Evolutionary conservation across 1,284 basidiomycete genomes (phyloP), one percentile per base, ranked within the genome.

Genomic region (Takashimella koratensis): DNA sequence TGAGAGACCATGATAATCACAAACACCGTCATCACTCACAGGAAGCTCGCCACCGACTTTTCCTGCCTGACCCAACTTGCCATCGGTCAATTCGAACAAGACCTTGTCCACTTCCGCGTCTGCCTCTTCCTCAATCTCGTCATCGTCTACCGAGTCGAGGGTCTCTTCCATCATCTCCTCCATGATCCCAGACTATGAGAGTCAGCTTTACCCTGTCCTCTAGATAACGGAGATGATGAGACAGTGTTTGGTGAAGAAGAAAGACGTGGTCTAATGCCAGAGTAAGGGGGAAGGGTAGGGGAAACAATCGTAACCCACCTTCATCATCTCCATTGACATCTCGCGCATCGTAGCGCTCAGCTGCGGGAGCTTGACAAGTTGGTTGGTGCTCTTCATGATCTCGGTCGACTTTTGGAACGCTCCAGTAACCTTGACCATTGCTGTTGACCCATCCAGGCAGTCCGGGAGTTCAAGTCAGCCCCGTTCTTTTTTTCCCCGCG

Each of bases 291-390:
- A 36, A 36, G 30, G 16, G 16, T 8, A 36, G 30, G 30, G 30
- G 30, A 36, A 36, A 8, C 8, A 20, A 20, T 16, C 13, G 11
- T 56, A 46, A 49, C 73, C 21, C 56, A 88, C 91, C 83, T 98
- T 98, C 62, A 90, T 97, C 93, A 98, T 97, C 76, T 98, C 95
- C 84, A 93, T 90, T 66, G 87, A 90, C 92, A 98, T 95, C 69
- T 97, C 88, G 25, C 92, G 84, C 96, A 99, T 98, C 0, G 85
- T 83, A 60, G 86, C 86, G 71, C 86, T 89, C 51, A 98, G 84
- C 73, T 98, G 90, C 16, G 96, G 96, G 30, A 98, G 80, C 70
- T 86, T 93, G 66, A 98, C 81, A 44, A 98, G 82, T 45, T 86
- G 80, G 76, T 97, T 98, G 3, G 94, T 95, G 27, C 94, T 81